These are phyloP conservation scores for Ogataea wickerhamii DNA, from an alignment of 805 yeast genomes.

Conservation along the genomic window DNA sequence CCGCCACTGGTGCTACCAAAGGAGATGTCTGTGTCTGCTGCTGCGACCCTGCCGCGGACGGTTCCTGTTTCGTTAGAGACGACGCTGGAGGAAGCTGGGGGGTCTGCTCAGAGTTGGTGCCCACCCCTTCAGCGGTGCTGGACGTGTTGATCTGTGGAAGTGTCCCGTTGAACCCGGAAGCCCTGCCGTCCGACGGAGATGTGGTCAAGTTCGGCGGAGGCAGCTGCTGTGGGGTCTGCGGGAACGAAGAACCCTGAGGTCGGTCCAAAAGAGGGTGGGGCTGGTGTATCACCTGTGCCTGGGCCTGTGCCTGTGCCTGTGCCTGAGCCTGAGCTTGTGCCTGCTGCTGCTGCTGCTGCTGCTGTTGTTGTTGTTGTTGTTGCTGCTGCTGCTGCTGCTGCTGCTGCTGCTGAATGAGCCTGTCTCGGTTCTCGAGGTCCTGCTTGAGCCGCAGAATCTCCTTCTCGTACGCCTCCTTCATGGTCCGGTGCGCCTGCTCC, in stretches of 20 bases:
- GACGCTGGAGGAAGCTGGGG: constrained; percentile 27
- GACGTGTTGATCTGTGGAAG: constrained; percentile 17
- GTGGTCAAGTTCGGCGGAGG: constrained; percentile 34
- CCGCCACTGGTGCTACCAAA: constrained; percentile 28
- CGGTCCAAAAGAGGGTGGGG: constrained; percentile 20
- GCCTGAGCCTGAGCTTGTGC: constrained; percentile 32
- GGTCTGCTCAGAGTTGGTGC: constrained; percentile 29
- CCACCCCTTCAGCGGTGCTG: constrained; percentile 3
- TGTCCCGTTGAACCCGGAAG: constrained; percentile 20
- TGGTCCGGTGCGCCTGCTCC: constrained; percentile 89
- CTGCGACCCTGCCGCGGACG: constrained; percentile 6
- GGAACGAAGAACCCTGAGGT: constrained; percentile 17
- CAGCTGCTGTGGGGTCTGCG: constrained; percentile 32
- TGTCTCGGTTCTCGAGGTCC: constrained; percentile 78
- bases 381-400: constrained; percentile 29
- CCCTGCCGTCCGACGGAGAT: constrained; percentile 24
- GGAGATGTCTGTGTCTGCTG: constrained; percentile 20
- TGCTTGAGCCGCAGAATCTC: constrained; percentile 82
- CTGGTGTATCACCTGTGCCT: constrained; percentile 26
- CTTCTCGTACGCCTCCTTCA: constrained; percentile 94
- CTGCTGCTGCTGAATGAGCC: constrained; percentile 43
- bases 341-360: constrained; percentile 28
- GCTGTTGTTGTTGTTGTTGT: constrained; percentile 31
- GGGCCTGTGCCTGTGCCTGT: constrained; percentile 34
- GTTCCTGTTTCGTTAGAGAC: constrained; percentile 14